Conservation (phyloP, 306 rosid species). For the Pueraria montana region DNA sequence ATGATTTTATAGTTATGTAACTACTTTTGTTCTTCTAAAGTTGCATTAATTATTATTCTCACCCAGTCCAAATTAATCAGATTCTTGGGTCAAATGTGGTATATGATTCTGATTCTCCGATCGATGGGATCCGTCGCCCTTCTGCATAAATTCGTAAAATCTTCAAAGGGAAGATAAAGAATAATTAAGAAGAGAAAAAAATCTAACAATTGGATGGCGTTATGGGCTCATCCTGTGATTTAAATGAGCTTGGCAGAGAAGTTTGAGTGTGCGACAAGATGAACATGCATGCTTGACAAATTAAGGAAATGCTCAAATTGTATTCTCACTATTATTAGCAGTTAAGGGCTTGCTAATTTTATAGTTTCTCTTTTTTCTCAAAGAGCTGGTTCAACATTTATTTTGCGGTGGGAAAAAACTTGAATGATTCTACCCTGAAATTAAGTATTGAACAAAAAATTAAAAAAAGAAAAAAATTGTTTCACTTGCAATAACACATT, state of each 20-base stretch:
- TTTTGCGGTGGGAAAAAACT: too few relatives aligned
- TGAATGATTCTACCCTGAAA: too few relatives aligned
- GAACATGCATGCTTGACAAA: not conserved
- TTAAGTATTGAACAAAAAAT: too few relatives aligned
- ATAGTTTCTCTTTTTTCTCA: too few relatives aligned
- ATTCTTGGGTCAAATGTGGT: not conserved
- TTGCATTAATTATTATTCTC: not conserved
- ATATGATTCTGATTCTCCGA: not conserved
- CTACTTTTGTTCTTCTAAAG: not conserved
- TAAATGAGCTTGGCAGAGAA: not conserved
- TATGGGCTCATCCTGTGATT: too few relatives aligned
- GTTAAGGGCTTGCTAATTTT: not conserved
- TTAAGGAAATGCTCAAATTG: not conserved
- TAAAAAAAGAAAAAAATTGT: too few relatives aligned
- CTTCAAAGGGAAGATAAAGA: not conserved
- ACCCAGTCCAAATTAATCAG: not conserved
- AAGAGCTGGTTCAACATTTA: not conserved
- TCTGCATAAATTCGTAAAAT: not conserved
- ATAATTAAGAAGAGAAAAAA: not conserved
- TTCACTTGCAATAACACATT: too few relatives aligned
- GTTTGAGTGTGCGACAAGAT: not conserved
- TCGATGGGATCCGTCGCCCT: not conserved
- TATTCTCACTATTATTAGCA: too few relatives aligned
- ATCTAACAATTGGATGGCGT: too few relatives aligned
- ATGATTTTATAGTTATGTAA: not conserved